A percentile compares a stretch with the other conserved stretches of the same genome.
Conservation (phyloP, 108 stramenopile species). For the Skeletonema costatum region DNA sequence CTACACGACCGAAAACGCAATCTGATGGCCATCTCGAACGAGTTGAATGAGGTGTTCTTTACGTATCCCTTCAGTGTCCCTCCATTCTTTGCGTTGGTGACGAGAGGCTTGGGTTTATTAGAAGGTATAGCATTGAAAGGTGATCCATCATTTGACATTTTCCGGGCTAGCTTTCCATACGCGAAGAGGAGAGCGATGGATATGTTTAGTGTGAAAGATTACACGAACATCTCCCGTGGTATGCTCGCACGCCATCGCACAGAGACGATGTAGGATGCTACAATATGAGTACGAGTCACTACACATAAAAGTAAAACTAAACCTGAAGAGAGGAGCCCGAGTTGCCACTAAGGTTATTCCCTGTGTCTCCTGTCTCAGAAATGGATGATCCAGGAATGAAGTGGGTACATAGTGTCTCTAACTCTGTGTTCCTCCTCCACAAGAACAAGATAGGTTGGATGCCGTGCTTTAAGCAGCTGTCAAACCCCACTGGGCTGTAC, state of each 20-base stretch:
- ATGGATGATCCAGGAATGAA: no score
- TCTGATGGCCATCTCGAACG: constrained; percentile 82
- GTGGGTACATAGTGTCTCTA: no score
- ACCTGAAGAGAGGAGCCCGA: no score
- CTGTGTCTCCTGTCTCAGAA: no score
- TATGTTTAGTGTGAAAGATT: constrained; percentile 41
- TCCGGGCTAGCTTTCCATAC: constrained; percentile 85
- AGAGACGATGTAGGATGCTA: neutral
- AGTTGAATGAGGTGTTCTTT: constrained; percentile 92
- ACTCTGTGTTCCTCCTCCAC: no score
- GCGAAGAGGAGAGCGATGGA: constrained; percentile 64
- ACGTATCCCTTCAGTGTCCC: constrained; percentile 88
- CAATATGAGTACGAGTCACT: no score
- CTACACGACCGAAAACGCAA: constrained; percentile 72
- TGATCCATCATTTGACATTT: constrained; percentile 92
- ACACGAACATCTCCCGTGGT: constrained; percentile 31
- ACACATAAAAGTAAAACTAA: no score
- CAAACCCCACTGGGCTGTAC: no score
- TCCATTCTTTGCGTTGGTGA: constrained; percentile 92
- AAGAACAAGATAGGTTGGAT: no score
- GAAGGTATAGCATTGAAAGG: constrained; percentile 91
- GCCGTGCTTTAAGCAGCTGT: no score
- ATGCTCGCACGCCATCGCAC: constrained; percentile 3
- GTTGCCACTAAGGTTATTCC: no score
- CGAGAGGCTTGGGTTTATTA: constrained; percentile 84